These are phyloP conservation scores for Colletotrichum theobromicola DNA, from an alignment of 2,329 filamentous ascomycete species.

Conservation along the genomic window DNA sequence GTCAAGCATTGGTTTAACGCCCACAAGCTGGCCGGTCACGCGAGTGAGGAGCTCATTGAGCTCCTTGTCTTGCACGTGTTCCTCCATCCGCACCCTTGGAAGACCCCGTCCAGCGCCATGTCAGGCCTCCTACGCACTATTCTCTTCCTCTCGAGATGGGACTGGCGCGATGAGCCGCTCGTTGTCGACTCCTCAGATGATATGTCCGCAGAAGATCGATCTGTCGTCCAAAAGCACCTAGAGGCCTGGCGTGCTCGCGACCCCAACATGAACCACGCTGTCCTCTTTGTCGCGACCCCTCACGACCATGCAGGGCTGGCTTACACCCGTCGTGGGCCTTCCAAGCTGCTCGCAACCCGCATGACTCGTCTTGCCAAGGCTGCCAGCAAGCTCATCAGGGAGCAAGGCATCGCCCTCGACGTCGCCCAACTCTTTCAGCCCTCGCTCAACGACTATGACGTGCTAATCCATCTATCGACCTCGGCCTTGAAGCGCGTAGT, in stretches of 20 bases:
- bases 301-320: conserved; percentile 78
- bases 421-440: conserved; percentile 72
- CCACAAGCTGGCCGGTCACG: conserved; percentile 79
- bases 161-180: conserved; percentile 86
- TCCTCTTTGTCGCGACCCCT: conserved; percentile 82
- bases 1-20: conserved; percentile 88
- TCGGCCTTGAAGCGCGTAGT: conserved; percentile 52
- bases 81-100: conserved; percentile 81
- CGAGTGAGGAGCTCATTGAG: conserved; percentile 84
- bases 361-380: conserved; percentile 84
- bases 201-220: conserved; percentile 65
- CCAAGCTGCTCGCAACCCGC: conserved; percentile 82
- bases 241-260: conserved; percentile 88
- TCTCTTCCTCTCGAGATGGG: conserved; percentile 82
- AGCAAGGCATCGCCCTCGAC: conserved; percentile 58
- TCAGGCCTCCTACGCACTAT: conserved; percentile 85
- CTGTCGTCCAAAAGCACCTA: conserved; percentile 72
- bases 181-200: conserved; percentile 77
- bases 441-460: conserved; percentile 79
- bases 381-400: conserved; percentile 66
- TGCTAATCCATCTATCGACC: conserved; percentile 75
- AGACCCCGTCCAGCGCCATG: conserved; percentile 74
- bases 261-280: conserved; percentile 82
- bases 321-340: conserved; percentile 76
- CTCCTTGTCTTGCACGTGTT: conserved; percentile 81